Evolutionary conservation across 345 rosid species (phyloP).

Genomic region (Aegle marmelos): DNA sequence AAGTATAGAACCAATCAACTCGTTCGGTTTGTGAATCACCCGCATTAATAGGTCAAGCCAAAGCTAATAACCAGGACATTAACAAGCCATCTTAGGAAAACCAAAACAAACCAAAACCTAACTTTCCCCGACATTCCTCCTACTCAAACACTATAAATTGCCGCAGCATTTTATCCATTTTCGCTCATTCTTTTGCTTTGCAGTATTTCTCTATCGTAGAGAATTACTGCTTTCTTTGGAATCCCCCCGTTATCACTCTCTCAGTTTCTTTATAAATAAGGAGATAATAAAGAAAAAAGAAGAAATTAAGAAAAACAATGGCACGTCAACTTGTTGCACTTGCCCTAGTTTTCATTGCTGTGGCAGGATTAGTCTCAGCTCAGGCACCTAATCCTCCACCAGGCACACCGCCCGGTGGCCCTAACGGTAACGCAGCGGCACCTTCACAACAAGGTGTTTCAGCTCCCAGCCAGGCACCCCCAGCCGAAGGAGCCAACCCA

Average conservation of each 20-base stretch:
- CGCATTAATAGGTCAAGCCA: neutral
- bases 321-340: neutral
- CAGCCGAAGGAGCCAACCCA: neutral
- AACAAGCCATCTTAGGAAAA: neutral
- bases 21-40: no score
- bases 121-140: neutral
- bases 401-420: no score
- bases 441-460: neutral
- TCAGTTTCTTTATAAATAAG: neutral
- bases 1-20: no score
- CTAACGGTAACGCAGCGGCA: neutral
- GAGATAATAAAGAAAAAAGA: no score
- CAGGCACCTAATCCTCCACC: conserved; percentile 22
- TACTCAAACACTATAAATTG: neutral
- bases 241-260: neutral
- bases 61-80: neutral
- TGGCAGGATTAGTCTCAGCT: conserved; percentile 33
- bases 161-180: neutral
- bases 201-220: neutral
- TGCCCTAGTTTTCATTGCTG: conserved; percentile 14
- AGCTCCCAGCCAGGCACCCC: neutral
- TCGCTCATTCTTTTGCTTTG: neutral
- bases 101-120: neutral
- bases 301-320: neutral
- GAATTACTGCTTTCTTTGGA: neutral